phyloP scores from a whole-genome alignment of 495 filamentous ascomycete genomes.

The Podospora pseudopauciseta region DNA sequence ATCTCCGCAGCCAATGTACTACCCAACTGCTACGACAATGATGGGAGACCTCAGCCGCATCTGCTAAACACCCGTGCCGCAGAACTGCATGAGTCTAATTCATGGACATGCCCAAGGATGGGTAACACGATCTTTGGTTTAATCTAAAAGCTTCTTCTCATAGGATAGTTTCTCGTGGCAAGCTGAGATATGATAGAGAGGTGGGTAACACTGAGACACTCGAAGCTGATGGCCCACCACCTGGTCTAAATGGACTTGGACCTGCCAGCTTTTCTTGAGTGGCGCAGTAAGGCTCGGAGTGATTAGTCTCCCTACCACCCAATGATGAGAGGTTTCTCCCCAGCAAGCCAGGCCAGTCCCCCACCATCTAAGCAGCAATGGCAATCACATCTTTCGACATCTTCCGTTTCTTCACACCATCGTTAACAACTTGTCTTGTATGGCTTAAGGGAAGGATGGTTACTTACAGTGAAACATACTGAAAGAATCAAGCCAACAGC shows the following conservation, averaged over 20 bases:
- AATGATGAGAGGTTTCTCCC: not conserved
- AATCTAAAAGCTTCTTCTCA: not conserved
- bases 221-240: not conserved
- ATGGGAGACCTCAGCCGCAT: not conserved
- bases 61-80: not conserved
- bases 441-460: no score
- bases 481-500: not conserved
- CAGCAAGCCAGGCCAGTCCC: no score
- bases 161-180: not conserved
- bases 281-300: not conserved
- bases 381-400: not conserved
- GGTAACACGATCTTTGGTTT: not conserved
- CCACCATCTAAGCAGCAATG: not conserved
- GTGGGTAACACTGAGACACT: no score
- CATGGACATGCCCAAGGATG: not conserved
- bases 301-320: not conserved
- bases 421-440: no score
- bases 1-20: not conserved
- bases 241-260: not conserved
- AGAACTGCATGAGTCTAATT: not conserved
- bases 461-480: not conserved
- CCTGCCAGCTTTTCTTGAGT: not conserved
- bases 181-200: not conserved
- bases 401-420: not conserved
- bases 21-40: not conserved